Evolutionary conservation across 441 rosid species (phyloP), one percentile per base, ranked within the genome.

Genomic region (Arabidopsis hybrid): DNA sequence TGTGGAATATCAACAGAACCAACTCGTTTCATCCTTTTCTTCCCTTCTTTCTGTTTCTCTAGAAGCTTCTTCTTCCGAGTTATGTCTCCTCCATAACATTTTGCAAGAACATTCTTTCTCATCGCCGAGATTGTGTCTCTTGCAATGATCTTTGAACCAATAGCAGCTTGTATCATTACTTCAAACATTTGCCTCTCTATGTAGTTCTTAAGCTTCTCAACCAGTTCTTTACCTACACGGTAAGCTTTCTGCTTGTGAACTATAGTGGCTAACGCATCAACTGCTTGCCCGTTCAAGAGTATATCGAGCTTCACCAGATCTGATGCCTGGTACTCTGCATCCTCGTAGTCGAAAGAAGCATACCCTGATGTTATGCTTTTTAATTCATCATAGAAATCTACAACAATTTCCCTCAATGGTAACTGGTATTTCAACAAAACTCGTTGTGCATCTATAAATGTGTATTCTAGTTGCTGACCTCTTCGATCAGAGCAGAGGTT

Each of bases 1-100:
- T 95, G 99, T 35, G 99, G 97, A 73, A 95, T 95, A 73, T 92
- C 98, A 71, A 95, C 98, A 50, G 99, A 95, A 72, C 99, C 98
- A 71, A 95, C 82, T 13, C 99, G 87, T 81, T 95, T 95, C 99
- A 95, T 95, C 40, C 97, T 81, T 81, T 92, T 95, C 85, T 95
- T 95, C 66, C 99, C 99, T 87, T 95, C 98, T 85, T 92, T 92
- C 60, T 95, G 97, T 64, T 95, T 95, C 85, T 92, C 99, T 67
- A 95, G 79, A 63, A 92, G 91, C 87, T 92, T 95, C 86, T 73
- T 89, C 81, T 95, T 95, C 74, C 99, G 81, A 8, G 96, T 88
- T 60, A 95, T 79, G 76, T 95, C 99, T 63, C 98, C 98, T 45
- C 99, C 99, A 59, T 92, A 92, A 75, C 99, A 95, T 85, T 95